Percentiles rank a stretch among this genome's conserved stretches.
Evolutionary conservation across 495 filamentous ascomycete species (phyloP).

Genomic region (Penicillium chermesinum): DNA sequence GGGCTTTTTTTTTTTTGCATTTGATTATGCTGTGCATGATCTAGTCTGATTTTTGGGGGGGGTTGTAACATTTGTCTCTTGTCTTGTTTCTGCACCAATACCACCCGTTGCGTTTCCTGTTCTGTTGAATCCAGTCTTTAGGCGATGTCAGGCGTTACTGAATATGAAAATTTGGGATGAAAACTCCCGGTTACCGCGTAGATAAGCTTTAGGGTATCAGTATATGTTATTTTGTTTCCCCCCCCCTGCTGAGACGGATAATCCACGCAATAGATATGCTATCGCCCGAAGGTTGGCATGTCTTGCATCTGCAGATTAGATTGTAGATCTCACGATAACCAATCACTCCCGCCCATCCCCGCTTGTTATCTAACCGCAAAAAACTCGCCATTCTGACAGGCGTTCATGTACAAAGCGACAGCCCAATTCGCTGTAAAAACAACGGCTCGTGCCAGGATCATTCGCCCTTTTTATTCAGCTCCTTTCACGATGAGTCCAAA

Average conservation of each 20-base stretch:
- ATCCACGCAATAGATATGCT: no score
- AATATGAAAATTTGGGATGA: no score
- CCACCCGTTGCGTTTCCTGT: slow-evolving; percentile 6
- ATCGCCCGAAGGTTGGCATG: no score
- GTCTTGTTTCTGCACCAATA: slow-evolving; percentile 14
- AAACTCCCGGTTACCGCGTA: no score
- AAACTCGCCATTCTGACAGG: slow-evolving; percentile 7
- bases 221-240: no score
- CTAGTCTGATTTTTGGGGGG: no score
- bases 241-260: no score
- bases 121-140: not conserved
- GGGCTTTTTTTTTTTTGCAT: slow-evolving; percentile 5
- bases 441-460: not conserved
- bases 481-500: slow-evolving; percentile 22
- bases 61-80: slow-evolving; percentile 3
- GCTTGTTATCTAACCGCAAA: slow-evolving; percentile 8
- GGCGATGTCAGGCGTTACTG: no score
- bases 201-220: no score
- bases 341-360: slow-evolving; percentile 17
- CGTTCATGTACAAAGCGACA: slow-evolving; percentile 1
- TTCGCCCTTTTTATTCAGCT: not conserved
- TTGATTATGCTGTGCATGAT: slow-evolving; percentile 24
- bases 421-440: not conserved
- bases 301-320: not conserved
- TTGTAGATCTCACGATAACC: slow-evolving; percentile 12